Percentiles rank a stretch among this genome's conserved stretches.
Conservation (phyloP, 2,329 filamentous ascomycete species). For the Alternaria brassicae region DNA sequence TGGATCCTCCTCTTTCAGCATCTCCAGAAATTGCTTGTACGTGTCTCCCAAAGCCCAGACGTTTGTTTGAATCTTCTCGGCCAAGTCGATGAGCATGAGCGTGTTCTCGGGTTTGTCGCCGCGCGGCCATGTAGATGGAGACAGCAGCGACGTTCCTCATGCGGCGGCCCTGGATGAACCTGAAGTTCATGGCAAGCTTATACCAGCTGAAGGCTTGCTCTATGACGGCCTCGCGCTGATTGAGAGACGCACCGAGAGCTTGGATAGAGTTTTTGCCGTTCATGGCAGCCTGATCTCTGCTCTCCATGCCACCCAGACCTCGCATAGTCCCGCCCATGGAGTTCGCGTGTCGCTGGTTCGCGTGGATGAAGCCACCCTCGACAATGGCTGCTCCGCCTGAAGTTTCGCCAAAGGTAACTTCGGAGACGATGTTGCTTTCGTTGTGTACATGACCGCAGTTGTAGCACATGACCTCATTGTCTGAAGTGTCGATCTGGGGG, state of each 20-base stretch:
- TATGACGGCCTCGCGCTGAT: constrained; percentile 46
- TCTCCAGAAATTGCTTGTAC: constrained; percentile 81
- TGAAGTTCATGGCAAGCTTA: constrained; percentile 64
- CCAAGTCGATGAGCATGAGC: constrained; percentile 93
- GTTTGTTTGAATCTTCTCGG: constrained; percentile 82
- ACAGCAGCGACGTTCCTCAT: constrained; percentile 88
- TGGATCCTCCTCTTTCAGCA: constrained; percentile 68
- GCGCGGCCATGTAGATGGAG: constrained; percentile 87
- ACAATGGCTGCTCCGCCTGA: constrained; percentile 86
- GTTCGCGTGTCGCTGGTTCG: constrained; percentile 82
- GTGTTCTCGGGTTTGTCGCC: constrained; percentile 78
- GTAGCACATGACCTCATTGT: constrained; percentile 62
- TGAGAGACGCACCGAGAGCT: constrained; percentile 49
- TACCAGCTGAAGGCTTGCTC: constrained; percentile 54
- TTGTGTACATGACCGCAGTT: constrained; percentile 85
- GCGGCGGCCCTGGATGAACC: constrained; percentile 71
- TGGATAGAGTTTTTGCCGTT: constrained; percentile 56
- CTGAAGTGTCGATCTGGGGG: constrained; percentile 34
- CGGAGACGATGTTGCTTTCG: constrained; percentile 88
- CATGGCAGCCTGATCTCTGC: constrained; percentile 69
- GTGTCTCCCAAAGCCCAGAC: constrained; percentile 91
- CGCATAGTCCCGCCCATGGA: constrained; percentile 59
- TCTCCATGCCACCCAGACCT: constrained; percentile 59
- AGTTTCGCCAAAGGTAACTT: constrained; percentile 89
- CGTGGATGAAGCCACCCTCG: constrained; percentile 86